phyloP scores from a whole-genome alignment of 805 yeast species.

The Zygosaccharomyces pseudorouxii region DNA sequence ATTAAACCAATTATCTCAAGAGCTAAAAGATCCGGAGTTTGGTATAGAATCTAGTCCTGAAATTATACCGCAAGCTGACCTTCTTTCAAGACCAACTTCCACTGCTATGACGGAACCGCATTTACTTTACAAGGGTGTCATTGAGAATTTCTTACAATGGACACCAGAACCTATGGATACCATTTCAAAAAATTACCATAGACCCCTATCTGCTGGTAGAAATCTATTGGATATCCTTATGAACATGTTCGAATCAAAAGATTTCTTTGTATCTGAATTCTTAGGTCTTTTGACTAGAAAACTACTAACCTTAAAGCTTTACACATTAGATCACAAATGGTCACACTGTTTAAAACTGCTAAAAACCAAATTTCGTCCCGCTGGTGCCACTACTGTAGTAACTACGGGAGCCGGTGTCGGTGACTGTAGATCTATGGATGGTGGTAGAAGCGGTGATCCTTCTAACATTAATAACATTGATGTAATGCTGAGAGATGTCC shows the following conservation, averaged over 20 bases:
- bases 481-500: constrained; percentile 77
- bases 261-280: constrained; percentile 24
- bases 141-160: constrained; percentile 26
- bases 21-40: constrained; percentile 39
- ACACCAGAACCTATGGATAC: constrained; percentile 25
- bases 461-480: constrained; percentile 54
- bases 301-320: constrained; percentile 20
- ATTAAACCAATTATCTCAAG: constrained; percentile 37
- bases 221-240: constrained; percentile 25
- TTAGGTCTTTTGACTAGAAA: constrained; percentile 22
- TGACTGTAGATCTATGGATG: constrained; percentile 1
- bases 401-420: constrained; percentile 1
- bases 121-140: constrained; percentile 18
- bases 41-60: constrained; percentile 15
- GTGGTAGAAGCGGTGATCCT: constrained; percentile 1
- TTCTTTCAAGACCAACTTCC: background rate
- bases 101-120: constrained; percentile 1
- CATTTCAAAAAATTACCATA: constrained; percentile 9
- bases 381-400: constrained; percentile 4
- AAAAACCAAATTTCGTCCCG: constrained; percentile 16
- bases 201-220: constrained; percentile 9
- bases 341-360: constrained; percentile 20
- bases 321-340: constrained; percentile 28
- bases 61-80: background rate
- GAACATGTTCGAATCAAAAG: constrained; percentile 26